Evolutionary conservation across 805 yeast species (phyloP), one percentile per base, ranked within the genome.

Genomic region (Starmerella stigmatis): DNA sequence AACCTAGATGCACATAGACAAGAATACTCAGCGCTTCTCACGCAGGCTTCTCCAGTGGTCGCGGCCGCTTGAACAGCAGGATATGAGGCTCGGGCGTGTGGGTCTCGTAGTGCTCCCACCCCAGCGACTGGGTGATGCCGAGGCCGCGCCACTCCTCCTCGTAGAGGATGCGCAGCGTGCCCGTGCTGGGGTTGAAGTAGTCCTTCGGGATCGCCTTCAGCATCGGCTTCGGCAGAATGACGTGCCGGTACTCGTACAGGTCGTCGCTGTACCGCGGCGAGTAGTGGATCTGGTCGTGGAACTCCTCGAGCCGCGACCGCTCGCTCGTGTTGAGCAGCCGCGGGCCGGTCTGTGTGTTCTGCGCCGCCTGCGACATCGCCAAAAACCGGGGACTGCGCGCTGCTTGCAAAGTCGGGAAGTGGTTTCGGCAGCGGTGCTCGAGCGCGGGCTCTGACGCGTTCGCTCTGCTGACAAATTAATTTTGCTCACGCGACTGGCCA

Each of bases 71-170:
- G 67, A 92, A 92, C 49, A 92, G 70, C 50, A 92, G 68, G 49
- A 92, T 92, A 61, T 92, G 98, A 21, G 99, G 99, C 64, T 92
- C 99, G 35, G 99, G 99, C 1, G 97, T 83, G 63, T 92, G 98
- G 33, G 95, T 88, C 59, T 92, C 98, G 60, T 89, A 92, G 64
- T 92, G 98, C 44, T 74, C 92, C 98, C 98, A 92, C 1, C 98
- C 98, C 49, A 92, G 69, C 29, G 94, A 83, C 64, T 92, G 99
- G 6, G 97, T 92, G 58, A 92, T 86, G 2, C 99, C 99, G 41
- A 92, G 68, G 1, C 96, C 97, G 63, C 99, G 74, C 99, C 99
- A 92, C 65, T 92, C 99, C 55, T 92, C 97, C 63, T 92, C 99
- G 40, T 82, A 65, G 31, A 92, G 68, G 35, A 92, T 85, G 54